Base-by-base conservation (phyloP, 305 asterid genomes). In the Solanum hybrid region DNA sequence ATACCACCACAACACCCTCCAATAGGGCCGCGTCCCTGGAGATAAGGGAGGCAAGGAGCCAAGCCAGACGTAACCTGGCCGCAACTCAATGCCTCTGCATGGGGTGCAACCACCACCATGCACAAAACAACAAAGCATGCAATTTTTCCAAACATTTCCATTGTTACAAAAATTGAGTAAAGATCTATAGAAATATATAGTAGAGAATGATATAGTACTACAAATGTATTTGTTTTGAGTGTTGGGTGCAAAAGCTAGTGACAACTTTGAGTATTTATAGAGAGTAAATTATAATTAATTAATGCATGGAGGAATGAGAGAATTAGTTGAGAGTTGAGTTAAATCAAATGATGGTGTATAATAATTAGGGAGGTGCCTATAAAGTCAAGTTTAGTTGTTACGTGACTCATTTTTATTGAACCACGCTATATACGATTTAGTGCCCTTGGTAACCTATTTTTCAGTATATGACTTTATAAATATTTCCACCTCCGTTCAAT, bases 71-170 rank as follows among this genome's bases (percentile, higher is more conserved):
- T 1, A 20, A 88, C 66, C 10, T 81, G 69, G 79, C 51, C 84
- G 75, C 89, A 82, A 1, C 80, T 88, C 26, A 91, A 79, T 87
- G 90, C 87, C 1, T 88, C 64, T 32, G 80, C 88, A 20, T 87
- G 73, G 86, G 90, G 42, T 27, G 56, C 35, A 10, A 79, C 42
- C 88, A 87, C 79, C n/a, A 87, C 1, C 88, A 80, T 87, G 71
- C 88, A 64, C 17, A 87, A 29, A 37, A 87, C 2, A 5, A 66
- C 20, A 20, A 34, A 2, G 40, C 79, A 27, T 2, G 24, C 69
- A 79, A 31, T 42, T 86, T 90, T 87, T 4, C 26, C 0, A 36
- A 37, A 1, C 40, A 64, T 76, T 16, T 35, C 81, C 9, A 37
- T 69, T 46, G 60, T 46, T n/a, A n/a, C 10, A 13, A 24, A 66